Evolutionary conservation across 2,329 filamentous ascomycete genomes (phyloP), one percentile per base, ranked within the genome.

Genomic region (Chaetomium olivaceum): DNA sequence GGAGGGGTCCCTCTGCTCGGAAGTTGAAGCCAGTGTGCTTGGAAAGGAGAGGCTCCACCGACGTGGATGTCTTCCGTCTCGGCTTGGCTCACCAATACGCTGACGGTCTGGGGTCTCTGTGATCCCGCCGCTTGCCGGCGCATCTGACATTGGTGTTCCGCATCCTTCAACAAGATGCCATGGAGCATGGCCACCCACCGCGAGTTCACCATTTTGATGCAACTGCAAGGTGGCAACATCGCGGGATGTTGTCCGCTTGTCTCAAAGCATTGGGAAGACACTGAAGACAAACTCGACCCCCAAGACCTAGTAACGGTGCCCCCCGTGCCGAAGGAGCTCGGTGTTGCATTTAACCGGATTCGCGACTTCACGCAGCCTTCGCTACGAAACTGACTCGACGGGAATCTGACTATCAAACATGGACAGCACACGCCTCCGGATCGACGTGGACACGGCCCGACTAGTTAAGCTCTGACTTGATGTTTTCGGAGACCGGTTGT

Each of bases 271-370:
- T 33, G 27, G 27, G 52, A 43, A 16, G 19, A 58, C 55, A 58
- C n/a, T 43, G 36, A 11, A 27, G 31, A 46, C 8, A 12, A 21
- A 43, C 4, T 23, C 29, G 29, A 23, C 54, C 48, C 21, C 48
- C 46, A 55, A 14, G 12, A 29, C 39, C n/a, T n/a, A 58, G 27
- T 9, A 55, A 29, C 27, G 46, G 21, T 23, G 27, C 31, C 31
- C 57, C 29, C 27, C 31, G 25, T 51, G 31, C 21, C 60, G 57
- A 61, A 63, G 43, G 43, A 61, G 46, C 57, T 54, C 43, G 58
- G 52, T 27, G 31, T 33, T 57, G 61, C 52, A 66, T 63, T 63
- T 66, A 62, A 59, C 63, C 59, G 59, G 58, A 58, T 50, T 65
- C 31, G 39, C 25, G 52, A 46, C 56, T 43, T 50, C 48, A 29